Conservation (phyloP, 1,284 basidiomycete genomes). For the Pseudozyma tsukubaensis region DNA sequence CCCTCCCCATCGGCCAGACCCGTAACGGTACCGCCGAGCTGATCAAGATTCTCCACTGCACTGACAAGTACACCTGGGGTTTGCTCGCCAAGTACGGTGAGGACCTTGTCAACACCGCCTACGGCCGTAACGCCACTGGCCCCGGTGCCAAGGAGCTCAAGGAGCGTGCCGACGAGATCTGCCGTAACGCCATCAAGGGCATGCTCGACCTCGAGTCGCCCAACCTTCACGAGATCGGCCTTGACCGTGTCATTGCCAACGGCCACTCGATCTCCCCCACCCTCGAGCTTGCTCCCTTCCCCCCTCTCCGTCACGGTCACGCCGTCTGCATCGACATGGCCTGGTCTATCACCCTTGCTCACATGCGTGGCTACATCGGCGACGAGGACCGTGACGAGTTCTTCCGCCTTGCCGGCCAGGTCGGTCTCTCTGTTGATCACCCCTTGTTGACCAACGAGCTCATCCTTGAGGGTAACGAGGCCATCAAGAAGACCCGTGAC, state of each 20-base stretch:
- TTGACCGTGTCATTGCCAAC: constrained; percentile 72
- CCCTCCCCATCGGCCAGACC: constrained; percentile 70
- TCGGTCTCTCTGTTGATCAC: constrained; percentile 71
- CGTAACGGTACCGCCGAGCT: constrained; percentile 72
- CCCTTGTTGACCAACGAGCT: constrained; percentile 69
- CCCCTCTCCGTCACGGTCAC: constrained; percentile 69
- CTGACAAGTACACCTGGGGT: constrained; percentile 70
- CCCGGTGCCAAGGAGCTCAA: constrained; percentile 68
- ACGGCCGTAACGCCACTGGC: constrained; percentile 69
- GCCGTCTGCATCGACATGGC: constrained; percentile 71
- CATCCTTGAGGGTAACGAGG: constrained; percentile 69
- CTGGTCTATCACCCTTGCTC: constrained; percentile 70
- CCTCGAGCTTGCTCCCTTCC: constrained; percentile 68
- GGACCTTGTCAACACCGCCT: constrained; percentile 71
- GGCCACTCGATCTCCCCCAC: constrained; percentile 71
- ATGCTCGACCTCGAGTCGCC: constrained; percentile 72
- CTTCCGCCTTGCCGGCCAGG: constrained; percentile 69
- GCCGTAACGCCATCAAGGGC: constrained; percentile 70
- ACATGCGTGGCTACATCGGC: constrained; percentile 69
- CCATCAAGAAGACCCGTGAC: constrained; percentile 71
- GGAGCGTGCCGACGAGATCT: constrained; percentile 68
- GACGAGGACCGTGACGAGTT: constrained; percentile 71
- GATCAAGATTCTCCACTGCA: constrained; percentile 71
- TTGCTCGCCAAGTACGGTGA: constrained; percentile 71
- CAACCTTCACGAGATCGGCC: constrained; percentile 71